Conservation (phyloP, 176 grass and related monocot species). For the Bromus sterilis region DNA sequence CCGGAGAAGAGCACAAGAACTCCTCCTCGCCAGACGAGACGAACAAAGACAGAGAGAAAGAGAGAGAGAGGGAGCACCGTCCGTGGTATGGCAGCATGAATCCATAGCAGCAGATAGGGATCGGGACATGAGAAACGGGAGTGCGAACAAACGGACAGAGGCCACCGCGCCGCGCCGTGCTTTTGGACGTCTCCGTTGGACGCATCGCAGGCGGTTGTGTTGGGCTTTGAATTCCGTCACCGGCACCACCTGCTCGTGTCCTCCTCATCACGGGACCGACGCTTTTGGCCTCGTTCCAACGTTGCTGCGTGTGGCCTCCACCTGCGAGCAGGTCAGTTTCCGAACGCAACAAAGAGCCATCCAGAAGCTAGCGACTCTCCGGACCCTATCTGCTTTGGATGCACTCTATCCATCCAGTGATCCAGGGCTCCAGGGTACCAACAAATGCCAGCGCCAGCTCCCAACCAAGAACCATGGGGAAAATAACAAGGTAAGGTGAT, state of each 20-base stretch:
- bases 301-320: not conserved
- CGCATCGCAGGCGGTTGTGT: not conserved
- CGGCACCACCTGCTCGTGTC: not conserved
- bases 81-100: too few relatives aligned
- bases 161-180: too few relatives aligned
- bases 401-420: not conserved
- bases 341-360: not conserved
- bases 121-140: too few relatives aligned
- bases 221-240: not conserved
- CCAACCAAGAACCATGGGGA: not conserved
- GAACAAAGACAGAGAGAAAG: too few relatives aligned
- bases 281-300: too few relatives aligned
- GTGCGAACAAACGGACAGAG: too few relatives aligned
- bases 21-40: too few relatives aligned
- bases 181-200: not conserved
- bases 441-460: not conserved
- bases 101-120: too few relatives aligned
- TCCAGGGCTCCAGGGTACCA: not conserved
- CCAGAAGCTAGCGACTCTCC: not conserved
- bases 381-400: not conserved
- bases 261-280: not conserved
- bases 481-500: not conserved
- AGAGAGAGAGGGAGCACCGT: too few relatives aligned
- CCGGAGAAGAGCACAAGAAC: too few relatives aligned
- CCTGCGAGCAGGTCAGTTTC: not conserved